These are phyloP conservation scores for Athelia psychrophila DNA, from an alignment of 1,284 basidiomycete species.

Conservation along the genomic window DNA sequence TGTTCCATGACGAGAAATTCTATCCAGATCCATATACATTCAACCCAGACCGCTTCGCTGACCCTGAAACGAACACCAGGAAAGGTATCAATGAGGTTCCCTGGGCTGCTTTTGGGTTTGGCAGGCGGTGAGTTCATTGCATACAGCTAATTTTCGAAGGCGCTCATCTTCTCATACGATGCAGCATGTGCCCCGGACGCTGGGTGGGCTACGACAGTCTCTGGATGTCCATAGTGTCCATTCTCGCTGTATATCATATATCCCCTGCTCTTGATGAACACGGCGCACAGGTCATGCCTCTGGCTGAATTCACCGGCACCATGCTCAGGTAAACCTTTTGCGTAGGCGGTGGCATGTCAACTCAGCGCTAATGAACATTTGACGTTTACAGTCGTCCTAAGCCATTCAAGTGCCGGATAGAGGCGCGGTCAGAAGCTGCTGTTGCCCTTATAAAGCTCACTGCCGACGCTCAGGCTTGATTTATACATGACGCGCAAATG, in stretches of 20 bases:
- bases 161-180: background rate
- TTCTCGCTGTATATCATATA: slow-evolving; percentile 10
- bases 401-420: slow-evolving; percentile 19
- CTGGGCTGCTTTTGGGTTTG: too few species aligned
- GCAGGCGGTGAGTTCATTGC: too few species aligned
- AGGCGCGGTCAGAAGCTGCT: slow-evolving; percentile 15
- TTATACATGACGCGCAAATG: too few species aligned
- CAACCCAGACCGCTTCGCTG: too few species aligned
- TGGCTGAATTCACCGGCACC: background rate
- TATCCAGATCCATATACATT: too few species aligned
- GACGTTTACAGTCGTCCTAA: slow-evolving; percentile 17
- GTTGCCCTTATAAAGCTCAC: slow-evolving; percentile 9
- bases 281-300: background rate
- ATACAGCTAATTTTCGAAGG: background rate
- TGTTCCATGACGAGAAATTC: too few species aligned
- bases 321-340: background rate
- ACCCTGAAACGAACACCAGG: too few species aligned
- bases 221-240: slow-evolving; percentile 11
- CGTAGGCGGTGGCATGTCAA: too few species aligned
- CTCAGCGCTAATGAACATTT: background rate
- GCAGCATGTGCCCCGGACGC: background rate
- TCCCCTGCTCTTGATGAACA: slow-evolving; percentile 9
- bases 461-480: background rate
- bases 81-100: background rate
- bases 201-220: background rate